These are phyloP conservation scores for Aspergillus sp. DNA, from an alignment of 2,329 filamentous ascomycete genomes.

Conservation along the genomic window DNA sequence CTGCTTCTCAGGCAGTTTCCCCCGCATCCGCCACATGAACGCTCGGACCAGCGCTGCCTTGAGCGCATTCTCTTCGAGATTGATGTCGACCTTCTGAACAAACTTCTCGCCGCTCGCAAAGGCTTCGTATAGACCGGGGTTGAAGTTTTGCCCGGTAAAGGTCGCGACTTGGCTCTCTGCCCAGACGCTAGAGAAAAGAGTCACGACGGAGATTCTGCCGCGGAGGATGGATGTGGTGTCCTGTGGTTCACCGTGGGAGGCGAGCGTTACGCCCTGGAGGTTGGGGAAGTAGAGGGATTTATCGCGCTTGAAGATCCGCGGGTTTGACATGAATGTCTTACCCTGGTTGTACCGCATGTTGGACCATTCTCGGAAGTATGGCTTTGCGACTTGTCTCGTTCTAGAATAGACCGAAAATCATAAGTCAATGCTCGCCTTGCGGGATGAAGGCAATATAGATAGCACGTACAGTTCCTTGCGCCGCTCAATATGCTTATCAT, in stretches of 20 bases:
- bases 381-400: slow-evolving; percentile 75
- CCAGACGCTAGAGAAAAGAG: slow-evolving; percentile 82
- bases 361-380: slow-evolving; percentile 95
- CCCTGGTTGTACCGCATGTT: slow-evolving; percentile 82
- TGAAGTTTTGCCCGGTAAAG: slow-evolving; percentile 69
- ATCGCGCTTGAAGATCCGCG: slow-evolving; percentile 80
- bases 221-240: slow-evolving; percentile 78
- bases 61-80: slow-evolving; percentile 80
- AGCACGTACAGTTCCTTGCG: slow-evolving; percentile 71
- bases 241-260: slow-evolving; percentile 57
- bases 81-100: slow-evolving; percentile 82
- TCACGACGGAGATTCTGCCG: slow-evolving; percentile 77
- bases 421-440: background rate
- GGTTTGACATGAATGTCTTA: slow-evolving; percentile 88
- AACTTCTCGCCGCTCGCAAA: slow-evolving; percentile 57
- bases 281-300: slow-evolving; percentile 93
- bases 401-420: slow-evolving; percentile 45
- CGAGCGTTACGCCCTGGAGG: slow-evolving; percentile 77
- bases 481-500: slow-evolving; percentile 78
- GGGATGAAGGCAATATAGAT: slow-evolving; percentile 10
- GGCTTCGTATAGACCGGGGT: slow-evolving; percentile 70
- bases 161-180: slow-evolving; percentile 77
- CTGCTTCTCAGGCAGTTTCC: slow-evolving; percentile 53
- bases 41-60: slow-evolving; percentile 61
- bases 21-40: slow-evolving; percentile 58